These are phyloP conservation scores for Leishmania turanica DNA, from an alignment of 208 protist species.

Conservation along the genomic window DNA sequence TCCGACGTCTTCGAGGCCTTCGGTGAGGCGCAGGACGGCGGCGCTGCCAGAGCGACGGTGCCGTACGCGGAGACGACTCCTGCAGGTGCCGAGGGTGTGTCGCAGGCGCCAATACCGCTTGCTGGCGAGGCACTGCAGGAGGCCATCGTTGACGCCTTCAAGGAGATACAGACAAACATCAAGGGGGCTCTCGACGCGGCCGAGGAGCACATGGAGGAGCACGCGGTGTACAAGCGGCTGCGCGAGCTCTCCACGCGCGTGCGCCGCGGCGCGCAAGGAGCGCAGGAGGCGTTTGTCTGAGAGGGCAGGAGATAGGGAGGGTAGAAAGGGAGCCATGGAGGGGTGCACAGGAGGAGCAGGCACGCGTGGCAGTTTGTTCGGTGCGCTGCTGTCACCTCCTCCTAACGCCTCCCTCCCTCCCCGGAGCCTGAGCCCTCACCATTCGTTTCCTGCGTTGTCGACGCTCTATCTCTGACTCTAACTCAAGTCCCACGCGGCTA, in stretches of 20 bases:
- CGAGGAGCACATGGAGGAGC: constrained; percentile 74
- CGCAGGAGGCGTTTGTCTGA: constrained; percentile 39
- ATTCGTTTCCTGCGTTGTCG: neutral
- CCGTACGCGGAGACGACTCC: constrained; percentile 3
- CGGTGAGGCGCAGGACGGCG: constrained; percentile 31
- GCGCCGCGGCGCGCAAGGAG: constrained; percentile 44
- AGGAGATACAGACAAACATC: constrained; percentile 63
- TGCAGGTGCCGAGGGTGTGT: neutral
- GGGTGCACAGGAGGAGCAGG: neutral
- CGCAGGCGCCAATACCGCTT: neutral
- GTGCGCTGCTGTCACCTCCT: neutral
- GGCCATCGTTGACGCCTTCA: constrained; percentile 43
- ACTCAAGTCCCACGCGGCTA: neutral
- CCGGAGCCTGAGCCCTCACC: neutral
- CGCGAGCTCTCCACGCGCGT: constrained; percentile 45
- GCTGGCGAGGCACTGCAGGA: constrained; percentile 29
- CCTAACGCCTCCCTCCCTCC: neutral
- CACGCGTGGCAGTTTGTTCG: neutral
- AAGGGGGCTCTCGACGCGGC: constrained; percentile 63
- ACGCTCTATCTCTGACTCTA: neutral
- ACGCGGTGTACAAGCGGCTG: constrained; percentile 47
- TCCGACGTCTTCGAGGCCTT: constrained; percentile 45
- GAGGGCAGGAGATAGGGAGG: neutral
- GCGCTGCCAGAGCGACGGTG: constrained; percentile 6
- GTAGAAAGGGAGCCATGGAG: neutral